These are phyloP conservation scores for Amoeboaphelidium protococcarum DNA, from an alignment of 371 early-diverging fungal genomes.

Conservation along the genomic window DNA sequence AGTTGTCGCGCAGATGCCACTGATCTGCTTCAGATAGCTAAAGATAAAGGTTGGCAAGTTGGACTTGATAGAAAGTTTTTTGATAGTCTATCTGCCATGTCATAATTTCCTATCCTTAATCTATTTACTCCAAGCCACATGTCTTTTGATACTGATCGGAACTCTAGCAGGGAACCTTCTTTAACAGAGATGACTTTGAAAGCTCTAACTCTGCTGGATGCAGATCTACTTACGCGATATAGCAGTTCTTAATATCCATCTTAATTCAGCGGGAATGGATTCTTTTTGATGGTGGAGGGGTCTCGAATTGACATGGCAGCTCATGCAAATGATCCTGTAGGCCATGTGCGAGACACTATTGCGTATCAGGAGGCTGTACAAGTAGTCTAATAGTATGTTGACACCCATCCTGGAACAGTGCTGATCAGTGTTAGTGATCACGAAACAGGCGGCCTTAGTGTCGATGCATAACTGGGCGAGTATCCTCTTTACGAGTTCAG, in stretches of 20 bases:
- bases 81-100: constrained; percentile 15
- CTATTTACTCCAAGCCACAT: constrained; percentile 80
- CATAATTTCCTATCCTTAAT: constrained; percentile 41
- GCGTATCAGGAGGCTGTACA: constrained; percentile 54
- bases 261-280: constrained; percentile 34
- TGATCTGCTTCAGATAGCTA: constrained; percentile 28
- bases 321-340: constrained; percentile 58
- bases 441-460: too few relatives aligned
- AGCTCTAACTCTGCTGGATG: constrained; percentile 34
- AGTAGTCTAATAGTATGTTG: constrained; percentile 39
- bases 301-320: constrained; percentile 33
- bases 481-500: too few relatives aligned
- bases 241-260: too few relatives aligned
- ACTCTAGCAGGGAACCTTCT: constrained; percentile 34
- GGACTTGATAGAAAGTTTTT: constrained; percentile 26
- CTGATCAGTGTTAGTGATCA: too few relatives aligned
- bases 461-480: too few relatives aligned
- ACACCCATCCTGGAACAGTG: constrained; percentile 25
- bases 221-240: too few relatives aligned
- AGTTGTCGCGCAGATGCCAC: constrained; percentile 40
- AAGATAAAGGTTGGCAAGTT: constrained; percentile 27
- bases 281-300: constrained; percentile 89
- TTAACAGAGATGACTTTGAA: constrained; percentile 53
- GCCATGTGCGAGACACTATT: constrained; percentile 66
- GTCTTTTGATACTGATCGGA: constrained; percentile 63